phyloP scores from a whole-genome alignment of 1,284 basidiomycete species.

The Sporisorium iseilematis-ciliati region DNA sequence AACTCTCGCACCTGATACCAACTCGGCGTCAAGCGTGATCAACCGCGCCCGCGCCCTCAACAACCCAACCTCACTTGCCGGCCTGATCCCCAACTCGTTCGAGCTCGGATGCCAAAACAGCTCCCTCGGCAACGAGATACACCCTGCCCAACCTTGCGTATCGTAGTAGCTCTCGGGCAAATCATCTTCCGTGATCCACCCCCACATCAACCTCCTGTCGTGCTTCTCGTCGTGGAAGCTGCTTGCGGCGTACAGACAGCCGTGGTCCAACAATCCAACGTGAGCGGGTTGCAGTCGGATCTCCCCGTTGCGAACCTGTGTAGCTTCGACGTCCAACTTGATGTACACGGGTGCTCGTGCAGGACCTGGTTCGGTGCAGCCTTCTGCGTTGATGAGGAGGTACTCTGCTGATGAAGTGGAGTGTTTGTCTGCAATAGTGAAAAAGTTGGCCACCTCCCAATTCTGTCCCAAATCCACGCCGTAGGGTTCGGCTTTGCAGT shows the following conservation, averaged over 20 bases:
- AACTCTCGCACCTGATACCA: neutral
- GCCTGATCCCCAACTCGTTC: constrained; percentile 36
- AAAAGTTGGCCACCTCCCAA: constrained; percentile 61
- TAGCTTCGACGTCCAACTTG: constrained; percentile 15
- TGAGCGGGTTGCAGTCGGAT: constrained; percentile 28
- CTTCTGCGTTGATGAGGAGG: constrained; percentile 55
- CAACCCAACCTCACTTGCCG: constrained; percentile 31
- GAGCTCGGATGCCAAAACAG: constrained; percentile 44
- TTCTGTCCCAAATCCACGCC: constrained; percentile 57
- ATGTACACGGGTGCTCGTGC: constrained; percentile 46
- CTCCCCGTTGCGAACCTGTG: constrained; percentile 5
- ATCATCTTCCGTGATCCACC: constrained; percentile 61
- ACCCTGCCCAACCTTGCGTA: constrained; percentile 56
- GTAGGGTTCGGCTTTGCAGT: constrained; percentile 35
- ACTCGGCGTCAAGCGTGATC: neutral
- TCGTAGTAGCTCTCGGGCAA: constrained; percentile 47
- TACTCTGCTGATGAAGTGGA: constrained; percentile 28
- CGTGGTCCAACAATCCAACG: constrained; percentile 49
- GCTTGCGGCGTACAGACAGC: constrained; percentile 57
- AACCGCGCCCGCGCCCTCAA: constrained; percentile 33
- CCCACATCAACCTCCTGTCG: constrained; percentile 55
- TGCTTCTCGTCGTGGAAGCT: constrained; percentile 46
- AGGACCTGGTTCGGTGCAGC: constrained; percentile 34
- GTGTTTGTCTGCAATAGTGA: constrained; percentile 19
- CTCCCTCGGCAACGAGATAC: constrained; percentile 54